Percentiles rank a stretch among this genome's conserved stretches.
These are phyloP conservation scores for Raphidocelis subcapitata DNA, from an alignment of 139 green algal genomes.

Conservation along the genomic window DNA sequence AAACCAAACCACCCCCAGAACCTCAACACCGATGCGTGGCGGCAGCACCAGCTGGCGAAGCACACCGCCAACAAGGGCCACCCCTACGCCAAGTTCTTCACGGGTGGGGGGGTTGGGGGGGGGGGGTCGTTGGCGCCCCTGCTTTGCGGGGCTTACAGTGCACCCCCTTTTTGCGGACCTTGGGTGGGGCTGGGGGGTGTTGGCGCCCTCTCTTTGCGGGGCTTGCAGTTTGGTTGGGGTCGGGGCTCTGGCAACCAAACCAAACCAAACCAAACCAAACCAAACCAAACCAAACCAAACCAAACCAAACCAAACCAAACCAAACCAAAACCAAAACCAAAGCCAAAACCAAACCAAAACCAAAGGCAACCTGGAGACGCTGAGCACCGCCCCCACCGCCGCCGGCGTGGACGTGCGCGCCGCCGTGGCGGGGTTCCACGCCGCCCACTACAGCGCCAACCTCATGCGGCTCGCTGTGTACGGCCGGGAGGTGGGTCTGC, in stretches of 20 bases:
- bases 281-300: too few species aligned
- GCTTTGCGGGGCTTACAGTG: not conserved
- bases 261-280: too few species aligned
- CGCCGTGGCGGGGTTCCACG: constrained; percentile 63
- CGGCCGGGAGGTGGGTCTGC: constrained; percentile 34
- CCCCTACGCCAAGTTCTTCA: constrained; percentile 77
- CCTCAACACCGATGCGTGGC: constrained; percentile 77
- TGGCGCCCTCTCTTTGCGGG: not conserved
- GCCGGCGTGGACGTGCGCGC: constrained; percentile 48
- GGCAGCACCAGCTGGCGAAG: constrained; percentile 80
- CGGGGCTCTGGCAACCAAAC: too few species aligned
- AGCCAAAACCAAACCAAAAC: too few species aligned
- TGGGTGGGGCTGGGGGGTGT: too few species aligned
- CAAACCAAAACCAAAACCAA: too few species aligned
- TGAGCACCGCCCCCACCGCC: constrained; percentile 30
- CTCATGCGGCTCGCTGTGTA: constrained; percentile 58
- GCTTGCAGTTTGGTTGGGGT: not conserved
- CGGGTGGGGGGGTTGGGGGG: constrained; percentile 42
- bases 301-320: too few species aligned
- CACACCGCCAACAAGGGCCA: constrained; percentile 62
- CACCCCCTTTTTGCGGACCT: too few species aligned
- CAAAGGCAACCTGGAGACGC: constrained; percentile 54
- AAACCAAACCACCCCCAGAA: constrained; percentile 81
- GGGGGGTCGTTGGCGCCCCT: not conserved
- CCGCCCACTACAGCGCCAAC: constrained; percentile 72